Conservation (phyloP, 768 basidiomycete species). For the Epithele typhae region DNA sequence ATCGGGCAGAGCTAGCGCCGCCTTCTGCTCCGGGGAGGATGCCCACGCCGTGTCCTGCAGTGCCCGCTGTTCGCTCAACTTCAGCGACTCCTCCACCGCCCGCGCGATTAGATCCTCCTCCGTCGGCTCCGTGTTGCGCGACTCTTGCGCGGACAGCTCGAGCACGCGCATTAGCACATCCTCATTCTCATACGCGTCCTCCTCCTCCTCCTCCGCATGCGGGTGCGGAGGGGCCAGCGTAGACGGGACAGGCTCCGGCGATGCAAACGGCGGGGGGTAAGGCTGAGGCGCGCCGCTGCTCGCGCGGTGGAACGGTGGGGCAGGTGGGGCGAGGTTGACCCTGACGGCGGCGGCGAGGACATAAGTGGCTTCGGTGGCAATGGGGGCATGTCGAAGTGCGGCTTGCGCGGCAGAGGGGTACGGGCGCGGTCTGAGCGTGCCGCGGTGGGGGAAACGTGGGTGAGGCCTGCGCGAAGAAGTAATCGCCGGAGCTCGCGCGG, state of each 20-base stretch:
- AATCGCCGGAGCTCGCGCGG: slow-evolving; percentile 14
- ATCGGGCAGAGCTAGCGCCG: slow-evolving; percentile 1
- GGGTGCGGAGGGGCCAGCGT: slow-evolving; percentile 7
- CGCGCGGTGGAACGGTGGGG: background rate
- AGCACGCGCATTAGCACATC: slow-evolving; percentile 14
- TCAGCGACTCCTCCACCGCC: slow-evolving; percentile 54
- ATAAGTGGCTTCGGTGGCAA: slow-evolving; percentile 21
- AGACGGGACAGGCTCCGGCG: background rate
- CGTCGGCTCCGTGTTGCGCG: slow-evolving; percentile 10
- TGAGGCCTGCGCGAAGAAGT: slow-evolving; percentile 6
- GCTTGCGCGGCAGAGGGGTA: slow-evolving; percentile 20
- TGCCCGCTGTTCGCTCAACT: too few species aligned
- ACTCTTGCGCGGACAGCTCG: slow-evolving; percentile 17
- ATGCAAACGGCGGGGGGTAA: background rate
- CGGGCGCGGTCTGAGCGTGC: slow-evolving; percentile 14
- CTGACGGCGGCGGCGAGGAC: background rate
- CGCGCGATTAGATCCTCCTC: slow-evolving; percentile 67
- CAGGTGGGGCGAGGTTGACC: background rate
- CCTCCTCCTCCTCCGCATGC: slow-evolving; percentile 1
- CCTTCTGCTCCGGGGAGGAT: slow-evolving; percentile 10
- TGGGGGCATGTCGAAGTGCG: slow-evolving; percentile 17
- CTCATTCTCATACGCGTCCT: too few species aligned
- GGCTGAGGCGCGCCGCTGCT: too few species aligned
- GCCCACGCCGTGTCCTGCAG: too few species aligned
- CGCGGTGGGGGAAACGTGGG: slow-evolving; percentile 1